phyloP scores from a whole-genome alignment of 2,329 filamentous ascomycete genomes.

The Bipolaris oryzae region DNA sequence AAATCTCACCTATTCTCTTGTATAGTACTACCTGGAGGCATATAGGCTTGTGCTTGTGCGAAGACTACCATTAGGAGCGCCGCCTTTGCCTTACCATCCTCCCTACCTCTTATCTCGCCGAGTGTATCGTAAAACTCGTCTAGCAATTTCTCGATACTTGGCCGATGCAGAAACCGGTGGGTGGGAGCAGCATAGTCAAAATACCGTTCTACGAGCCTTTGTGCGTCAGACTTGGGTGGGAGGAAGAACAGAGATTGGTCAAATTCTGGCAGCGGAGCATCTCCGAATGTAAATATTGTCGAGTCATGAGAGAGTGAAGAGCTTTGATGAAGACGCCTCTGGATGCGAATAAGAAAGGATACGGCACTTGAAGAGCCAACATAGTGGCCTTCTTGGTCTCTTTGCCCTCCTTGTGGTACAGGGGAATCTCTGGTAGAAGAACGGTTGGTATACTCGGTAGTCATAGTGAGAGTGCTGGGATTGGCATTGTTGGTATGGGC shows the following conservation, averaged over 20 bases:
- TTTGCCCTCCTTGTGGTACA: conserved; percentile 51
- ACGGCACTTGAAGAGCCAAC: conserved; percentile 57
- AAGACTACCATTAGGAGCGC: conserved; percentile 61
- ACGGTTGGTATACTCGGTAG: conserved; percentile 23
- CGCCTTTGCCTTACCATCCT: conserved; percentile 51
- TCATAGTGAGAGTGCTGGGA: conserved; percentile 20
- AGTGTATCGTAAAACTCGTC: conserved; percentile 55
- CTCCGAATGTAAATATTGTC: conserved; percentile 59
- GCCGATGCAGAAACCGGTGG: conserved; percentile 63
- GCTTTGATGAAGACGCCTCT: conserved; percentile 55
- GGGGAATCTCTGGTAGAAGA: conserved; percentile 51
- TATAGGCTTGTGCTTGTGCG: conserved; percentile 57
- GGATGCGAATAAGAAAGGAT: conserved; percentile 58
- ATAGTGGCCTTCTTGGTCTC: conserved; percentile 56
- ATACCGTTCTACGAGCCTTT: conserved; percentile 58
- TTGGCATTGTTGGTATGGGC: background rate
- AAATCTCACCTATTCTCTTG: conserved; percentile 33
- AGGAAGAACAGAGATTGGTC: conserved; percentile 54
- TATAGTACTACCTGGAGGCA: conserved; percentile 36
- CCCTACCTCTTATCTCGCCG: conserved; percentile 49
- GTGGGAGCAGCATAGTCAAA: conserved; percentile 67
- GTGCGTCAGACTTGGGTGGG: conserved; percentile 50
- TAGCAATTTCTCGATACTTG: conserved; percentile 56
- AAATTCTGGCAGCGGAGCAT: conserved; percentile 55
- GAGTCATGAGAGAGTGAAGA: conserved; percentile 46